Evolutionary conservation across 805 yeast genomes (phyloP).

Genomic region (Yarrowia yakushimensis): DNA sequence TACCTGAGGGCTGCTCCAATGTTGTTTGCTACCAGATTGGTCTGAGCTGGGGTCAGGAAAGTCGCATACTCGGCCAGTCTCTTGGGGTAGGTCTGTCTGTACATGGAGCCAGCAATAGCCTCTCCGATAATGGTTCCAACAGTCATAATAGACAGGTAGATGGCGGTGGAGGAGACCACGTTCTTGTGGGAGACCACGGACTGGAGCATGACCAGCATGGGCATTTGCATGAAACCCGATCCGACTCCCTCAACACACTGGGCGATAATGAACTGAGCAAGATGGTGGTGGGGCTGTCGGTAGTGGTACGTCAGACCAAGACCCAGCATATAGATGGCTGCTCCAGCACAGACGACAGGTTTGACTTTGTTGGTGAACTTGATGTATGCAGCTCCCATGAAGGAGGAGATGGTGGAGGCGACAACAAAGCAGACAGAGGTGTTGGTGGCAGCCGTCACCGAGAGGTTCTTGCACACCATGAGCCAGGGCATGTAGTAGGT

Average conservation of each 20-base stretch:
- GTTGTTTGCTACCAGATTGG: not conserved
- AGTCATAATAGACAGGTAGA: slow-evolving; percentile 55
- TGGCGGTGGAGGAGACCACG: slow-evolving; percentile 59
- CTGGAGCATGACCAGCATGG: slow-evolving; percentile 58
- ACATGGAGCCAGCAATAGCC: slow-evolving; percentile 64
- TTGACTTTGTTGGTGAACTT: slow-evolving; percentile 49
- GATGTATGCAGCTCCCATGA: not conserved
- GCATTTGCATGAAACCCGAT: slow-evolving; percentile 67
- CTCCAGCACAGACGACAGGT: slow-evolving; percentile 58
- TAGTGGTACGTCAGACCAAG: slow-evolving; percentile 57
- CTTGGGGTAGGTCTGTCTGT: slow-evolving; percentile 58
- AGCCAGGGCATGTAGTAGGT: slow-evolving; percentile 26
- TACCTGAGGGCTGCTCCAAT: not conserved
- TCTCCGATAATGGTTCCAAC: slow-evolving; percentile 64
- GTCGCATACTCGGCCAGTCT: slow-evolving; percentile 27
- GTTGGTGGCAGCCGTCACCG: slow-evolving; percentile 24
- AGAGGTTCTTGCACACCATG: slow-evolving; percentile 19
- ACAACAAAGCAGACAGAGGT: slow-evolving; percentile 13
- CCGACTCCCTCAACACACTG: slow-evolving; percentile 65
- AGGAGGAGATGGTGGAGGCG: slow-evolving; percentile 11
- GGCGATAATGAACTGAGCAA: slow-evolving; percentile 61
- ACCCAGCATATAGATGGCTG: slow-evolving; percentile 54
- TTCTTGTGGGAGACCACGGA: slow-evolving; percentile 58
- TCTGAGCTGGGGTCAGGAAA: not conserved
- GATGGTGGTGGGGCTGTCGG: slow-evolving; percentile 51